A percentile compares a stretch with the other conserved stretches of the same genome.
Evolutionary conservation across 352 stramenopile species (phyloP).

Genomic region (Pythium rhizo-oryzae): DNA sequence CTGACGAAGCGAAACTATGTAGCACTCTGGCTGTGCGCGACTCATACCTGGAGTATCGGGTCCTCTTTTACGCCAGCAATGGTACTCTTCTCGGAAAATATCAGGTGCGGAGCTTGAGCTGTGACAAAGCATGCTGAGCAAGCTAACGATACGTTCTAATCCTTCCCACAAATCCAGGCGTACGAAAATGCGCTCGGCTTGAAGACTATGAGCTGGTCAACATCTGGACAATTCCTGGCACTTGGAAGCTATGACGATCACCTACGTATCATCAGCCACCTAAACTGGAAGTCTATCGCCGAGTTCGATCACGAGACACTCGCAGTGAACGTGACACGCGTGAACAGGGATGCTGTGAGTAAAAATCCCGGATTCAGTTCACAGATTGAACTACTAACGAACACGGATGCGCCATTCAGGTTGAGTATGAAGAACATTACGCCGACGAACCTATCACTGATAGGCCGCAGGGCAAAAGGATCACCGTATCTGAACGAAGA

Average conservation of each 20-base stretch:
- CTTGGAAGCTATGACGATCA: constrained; percentile 81
- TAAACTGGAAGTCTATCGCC: constrained; percentile 76
- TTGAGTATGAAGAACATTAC: constrained; percentile 77
- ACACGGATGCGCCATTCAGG: constrained; percentile 24
- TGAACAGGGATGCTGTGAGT: constrained; percentile 51
- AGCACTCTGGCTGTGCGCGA: constrained; percentile 73
- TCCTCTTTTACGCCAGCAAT: constrained; percentile 73
- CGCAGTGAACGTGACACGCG: constrained; percentile 43
- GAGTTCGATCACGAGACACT: constrained; percentile 75
- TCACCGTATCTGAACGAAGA: constrained; percentile 42
- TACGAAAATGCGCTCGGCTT: constrained; percentile 82
- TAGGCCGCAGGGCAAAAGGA: constrained; percentile 60
- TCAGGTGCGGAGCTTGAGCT: constrained; percentile 39
- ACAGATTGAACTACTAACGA: not conserved
- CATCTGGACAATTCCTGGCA: constrained; percentile 76
- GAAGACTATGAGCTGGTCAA: constrained; percentile 75
- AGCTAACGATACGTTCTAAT: not conserved
- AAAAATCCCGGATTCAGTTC: too few relatives aligned
- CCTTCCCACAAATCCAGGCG: constrained; percentile 34
- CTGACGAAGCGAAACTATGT: not conserved
- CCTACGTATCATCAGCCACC: constrained; percentile 70
- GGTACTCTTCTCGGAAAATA: constrained; percentile 69
- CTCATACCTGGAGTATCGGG: constrained; percentile 71
- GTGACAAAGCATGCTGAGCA: too few relatives aligned
- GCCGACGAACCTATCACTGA: constrained; percentile 50